Evolutionary conservation across 2,329 filamentous ascomycete species (phyloP).

Genomic region (Atkinsonella texensis): DNA sequence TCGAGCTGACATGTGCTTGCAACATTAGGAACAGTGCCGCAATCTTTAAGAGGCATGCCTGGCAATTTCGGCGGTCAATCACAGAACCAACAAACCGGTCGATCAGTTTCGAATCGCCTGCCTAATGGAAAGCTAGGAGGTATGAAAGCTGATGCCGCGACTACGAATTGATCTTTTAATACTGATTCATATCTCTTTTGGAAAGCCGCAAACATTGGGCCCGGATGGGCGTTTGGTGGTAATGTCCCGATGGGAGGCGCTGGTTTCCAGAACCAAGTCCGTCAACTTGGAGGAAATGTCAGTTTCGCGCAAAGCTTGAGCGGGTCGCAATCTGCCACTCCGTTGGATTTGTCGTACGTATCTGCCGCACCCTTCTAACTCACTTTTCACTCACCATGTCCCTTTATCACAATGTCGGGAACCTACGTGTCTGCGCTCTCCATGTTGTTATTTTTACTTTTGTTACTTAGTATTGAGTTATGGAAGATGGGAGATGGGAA

Average conservation of each 20-base stretch:
- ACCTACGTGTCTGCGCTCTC: too few species aligned
- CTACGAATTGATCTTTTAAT: background rate
- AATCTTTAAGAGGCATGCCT: slow-evolving; percentile 50
- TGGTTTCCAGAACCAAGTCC: slow-evolving; percentile 38
- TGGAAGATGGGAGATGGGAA: slow-evolving; percentile 7
- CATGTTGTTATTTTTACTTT: background rate
- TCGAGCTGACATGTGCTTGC: slow-evolving; percentile 16
- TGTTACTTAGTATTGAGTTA: background rate
- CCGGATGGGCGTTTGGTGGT: slow-evolving; percentile 51
- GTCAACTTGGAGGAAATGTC: slow-evolving; percentile 45
- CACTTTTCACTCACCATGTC: slow-evolving; percentile 1
- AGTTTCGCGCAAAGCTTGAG: slow-evolving; percentile 57
- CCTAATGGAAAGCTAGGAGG: slow-evolving; percentile 56
- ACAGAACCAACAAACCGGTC: slow-evolving; percentile 40
- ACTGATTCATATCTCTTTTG: background rate
- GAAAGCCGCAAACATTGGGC: slow-evolving; percentile 34
- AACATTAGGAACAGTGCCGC: slow-evolving; percentile 43
- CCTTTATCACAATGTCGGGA: background rate
- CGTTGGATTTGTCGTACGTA: slow-evolving; percentile 54
- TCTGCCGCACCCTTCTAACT: slow-evolving; percentile 5
- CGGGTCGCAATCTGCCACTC: slow-evolving; percentile 49
- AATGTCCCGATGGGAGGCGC: slow-evolving; percentile 48
- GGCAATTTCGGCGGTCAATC: slow-evolving; percentile 47
- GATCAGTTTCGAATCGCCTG: slow-evolving; percentile 46
- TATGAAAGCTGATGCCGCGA: slow-evolving; percentile 17